These are phyloP conservation scores for Colletotrichum sp. DNA, from an alignment of 2,329 filamentous ascomycete species.

Conservation along the genomic window DNA sequence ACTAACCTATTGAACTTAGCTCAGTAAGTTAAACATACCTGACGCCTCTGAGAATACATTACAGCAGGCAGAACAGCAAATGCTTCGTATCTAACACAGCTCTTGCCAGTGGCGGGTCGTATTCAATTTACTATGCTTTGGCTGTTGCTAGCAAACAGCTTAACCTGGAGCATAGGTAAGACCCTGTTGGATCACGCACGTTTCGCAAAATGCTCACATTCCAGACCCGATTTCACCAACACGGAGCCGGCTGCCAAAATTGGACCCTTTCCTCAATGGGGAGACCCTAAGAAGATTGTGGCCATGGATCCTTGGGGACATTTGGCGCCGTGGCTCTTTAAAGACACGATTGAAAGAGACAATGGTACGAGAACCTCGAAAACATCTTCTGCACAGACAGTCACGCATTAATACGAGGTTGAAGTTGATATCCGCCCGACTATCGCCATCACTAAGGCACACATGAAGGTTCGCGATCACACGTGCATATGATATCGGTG, in stretches of 20 bases:
- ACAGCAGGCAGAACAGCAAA: neutral
- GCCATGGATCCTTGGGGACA: conserved; percentile 97
- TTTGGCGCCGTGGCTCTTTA: conserved; percentile 82
- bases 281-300: conserved; percentile 90
- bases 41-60: neutral
- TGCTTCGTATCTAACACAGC: neutral
- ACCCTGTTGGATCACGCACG: neutral
- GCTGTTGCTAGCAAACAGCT: conserved; percentile 92
- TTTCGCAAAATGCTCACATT: neutral
- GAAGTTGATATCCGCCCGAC: conserved; percentile 84
- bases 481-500: neutral
- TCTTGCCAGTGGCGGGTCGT: conserved; percentile 75
- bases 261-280: conserved; percentile 90
- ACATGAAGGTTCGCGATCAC: conserved; percentile 71
- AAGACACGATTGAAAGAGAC: conserved; percentile 77
- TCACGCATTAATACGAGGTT: neutral
- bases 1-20: conserved; percentile 35
- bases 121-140: conserved; percentile 93
- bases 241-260: conserved; percentile 92
- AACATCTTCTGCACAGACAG: neutral
- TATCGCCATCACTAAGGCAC: conserved; percentile 89
- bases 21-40: conserved; percentile 33
- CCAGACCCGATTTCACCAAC: conserved; percentile 68
- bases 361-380: conserved; percentile 51
- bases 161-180: conserved; percentile 75